Percentiles rank a stretch among this genome's conserved stretches.
phyloP scores from a whole-genome alignment of 352 stramenopile species.

The Pythium oligandrum region DNA sequence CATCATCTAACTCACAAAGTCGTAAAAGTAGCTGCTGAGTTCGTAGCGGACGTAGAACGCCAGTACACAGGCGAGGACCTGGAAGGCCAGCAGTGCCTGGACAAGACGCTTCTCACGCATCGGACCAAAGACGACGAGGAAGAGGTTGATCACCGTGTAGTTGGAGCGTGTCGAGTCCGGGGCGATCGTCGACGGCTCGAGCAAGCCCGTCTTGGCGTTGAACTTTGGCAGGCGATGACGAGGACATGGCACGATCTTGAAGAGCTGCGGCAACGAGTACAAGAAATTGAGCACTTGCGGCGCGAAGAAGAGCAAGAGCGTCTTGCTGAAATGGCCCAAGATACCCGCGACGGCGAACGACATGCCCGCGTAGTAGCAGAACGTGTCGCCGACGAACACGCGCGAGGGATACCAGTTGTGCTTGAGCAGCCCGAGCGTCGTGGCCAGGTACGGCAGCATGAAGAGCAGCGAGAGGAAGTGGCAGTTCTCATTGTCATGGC shows the following conservation, averaged over 20 bases:
- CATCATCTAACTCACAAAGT: conserved; percentile 77
- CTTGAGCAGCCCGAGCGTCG: conserved; percentile 91
- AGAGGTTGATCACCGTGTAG: conserved; percentile 87
- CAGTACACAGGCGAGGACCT: conserved; percentile 61
- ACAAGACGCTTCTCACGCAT: conserved; percentile 79
- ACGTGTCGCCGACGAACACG: conserved; percentile 99
- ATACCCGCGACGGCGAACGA: conserved; percentile 96
- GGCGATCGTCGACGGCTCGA: conserved; percentile 91
- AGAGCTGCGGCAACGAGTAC: conserved; percentile 97
- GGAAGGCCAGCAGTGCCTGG: conserved; percentile 63
- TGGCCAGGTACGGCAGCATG: conserved; percentile 94
- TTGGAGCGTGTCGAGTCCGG: conserved; percentile 80
- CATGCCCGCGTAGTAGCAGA: conserved; percentile 99
- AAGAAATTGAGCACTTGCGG: conserved; percentile 99
- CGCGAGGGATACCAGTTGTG: conserved; percentile 98
- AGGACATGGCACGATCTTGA: conserved; percentile 97
- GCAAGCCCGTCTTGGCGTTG: conserved; percentile 87
- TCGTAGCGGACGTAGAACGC: conserved; percentile 85
- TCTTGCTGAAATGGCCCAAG: conserved; percentile 98
- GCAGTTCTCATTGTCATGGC: conserved; percentile 79
- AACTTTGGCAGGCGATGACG: conserved; percentile 96
- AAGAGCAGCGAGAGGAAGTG: conserved; percentile 97
- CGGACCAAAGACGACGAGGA: conserved; percentile 78
- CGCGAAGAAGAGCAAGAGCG: conserved; percentile 97
- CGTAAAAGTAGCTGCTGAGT: conserved; percentile 85